phyloP scores from a whole-genome alignment of 306 rosid genomes.

The Cyamopsis tetragonoloba region DNA sequence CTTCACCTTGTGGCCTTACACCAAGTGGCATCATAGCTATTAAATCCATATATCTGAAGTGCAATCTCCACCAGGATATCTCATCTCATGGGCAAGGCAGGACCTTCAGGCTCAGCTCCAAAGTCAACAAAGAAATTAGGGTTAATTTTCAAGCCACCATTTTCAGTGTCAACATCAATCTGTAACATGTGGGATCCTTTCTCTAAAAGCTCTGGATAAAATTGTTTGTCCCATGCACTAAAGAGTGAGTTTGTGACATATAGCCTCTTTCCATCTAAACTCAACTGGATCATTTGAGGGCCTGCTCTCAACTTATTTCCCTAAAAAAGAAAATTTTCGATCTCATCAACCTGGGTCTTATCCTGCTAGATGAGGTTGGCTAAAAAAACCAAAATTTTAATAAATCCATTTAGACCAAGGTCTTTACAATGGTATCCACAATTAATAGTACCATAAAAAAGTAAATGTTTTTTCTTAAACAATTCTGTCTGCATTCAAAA shows the following conservation, averaged over 20 bases:
- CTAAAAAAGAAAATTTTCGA: slow-evolving; percentile 29
- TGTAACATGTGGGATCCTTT: slow-evolving; percentile 76
- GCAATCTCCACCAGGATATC: slow-evolving; percentile 85
- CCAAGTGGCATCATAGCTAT: not conserved
- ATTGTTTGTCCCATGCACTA: slow-evolving; percentile 74
- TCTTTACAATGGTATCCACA: too few relatives aligned
- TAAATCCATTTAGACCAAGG: too few relatives aligned
- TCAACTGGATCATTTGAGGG: slow-evolving; percentile 74
- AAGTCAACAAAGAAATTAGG: slow-evolving; percentile 65
- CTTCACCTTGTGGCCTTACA: not conserved
- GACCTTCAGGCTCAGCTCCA: slow-evolving; percentile 68
- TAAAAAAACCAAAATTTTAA: not conserved
- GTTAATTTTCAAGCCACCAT: slow-evolving; percentile 56
- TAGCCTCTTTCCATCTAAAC: slow-evolving; percentile 68
- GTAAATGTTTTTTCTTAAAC: too few relatives aligned
- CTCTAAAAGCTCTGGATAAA: slow-evolving; percentile 59
- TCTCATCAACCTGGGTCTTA: not conserved
- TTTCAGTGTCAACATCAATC: slow-evolving; percentile 56
- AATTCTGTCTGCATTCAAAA: too few relatives aligned
- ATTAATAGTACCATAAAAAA: too few relatives aligned
- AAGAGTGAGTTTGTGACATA: slow-evolving; percentile 73
- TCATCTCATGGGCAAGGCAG: slow-evolving; percentile 70
- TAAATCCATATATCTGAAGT: slow-evolving; percentile 73
- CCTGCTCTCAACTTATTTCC: slow-evolving; percentile 59
- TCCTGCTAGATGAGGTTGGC: not conserved